These are phyloP conservation scores for Helicosporidium sp. DNA, from an alignment of 139 green algal species.

Conservation along the genomic window DNA sequence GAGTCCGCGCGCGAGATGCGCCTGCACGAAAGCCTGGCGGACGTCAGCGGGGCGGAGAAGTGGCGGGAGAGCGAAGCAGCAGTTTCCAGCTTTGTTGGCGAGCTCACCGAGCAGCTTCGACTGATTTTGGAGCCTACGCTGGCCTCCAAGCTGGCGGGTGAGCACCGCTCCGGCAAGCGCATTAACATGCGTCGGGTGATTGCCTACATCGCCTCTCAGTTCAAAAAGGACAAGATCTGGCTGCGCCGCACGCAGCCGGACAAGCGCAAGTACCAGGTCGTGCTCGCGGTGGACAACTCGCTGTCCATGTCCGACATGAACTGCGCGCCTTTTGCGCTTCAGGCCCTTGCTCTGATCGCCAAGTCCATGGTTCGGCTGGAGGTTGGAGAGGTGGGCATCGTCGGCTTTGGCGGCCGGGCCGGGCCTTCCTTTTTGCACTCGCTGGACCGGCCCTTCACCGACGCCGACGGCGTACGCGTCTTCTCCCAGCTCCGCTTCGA, in stretches of 20 bases:
- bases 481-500: conserved; percentile 46
- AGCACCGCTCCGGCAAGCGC: conserved; percentile 90
- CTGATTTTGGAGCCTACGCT: conserved; percentile 84
- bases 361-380: conserved; percentile 72
- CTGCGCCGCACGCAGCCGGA: conserved; percentile 76
- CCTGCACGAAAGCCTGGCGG: not conserved
- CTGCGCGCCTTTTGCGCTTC: conserved; percentile 67
- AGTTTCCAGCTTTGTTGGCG: conserved; percentile 36
- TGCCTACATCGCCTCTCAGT: conserved; percentile 88
- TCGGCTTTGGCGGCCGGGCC: conserved; percentile 67
- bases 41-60: not conserved
- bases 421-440: conserved; percentile 55
- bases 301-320: conserved; percentile 79
- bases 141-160: conserved; percentile 64
- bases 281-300: conserved; percentile 75
- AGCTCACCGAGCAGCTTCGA: conserved; percentile 90
- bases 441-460: conserved; percentile 65
- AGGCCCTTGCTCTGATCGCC: conserved; percentile 68
- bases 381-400: conserved; percentile 74
- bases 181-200: conserved; percentile 92
- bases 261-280: conserved; percentile 82
- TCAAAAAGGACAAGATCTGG: conserved; percentile 98
- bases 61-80: conserved; percentile 1
- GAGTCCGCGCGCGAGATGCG: conserved; percentile 3
- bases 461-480: conserved; percentile 53